These are phyloP conservation scores for Helianthus tuberosus DNA, from an alignment of 129 eudicot species.

Conservation along the genomic window DNA sequence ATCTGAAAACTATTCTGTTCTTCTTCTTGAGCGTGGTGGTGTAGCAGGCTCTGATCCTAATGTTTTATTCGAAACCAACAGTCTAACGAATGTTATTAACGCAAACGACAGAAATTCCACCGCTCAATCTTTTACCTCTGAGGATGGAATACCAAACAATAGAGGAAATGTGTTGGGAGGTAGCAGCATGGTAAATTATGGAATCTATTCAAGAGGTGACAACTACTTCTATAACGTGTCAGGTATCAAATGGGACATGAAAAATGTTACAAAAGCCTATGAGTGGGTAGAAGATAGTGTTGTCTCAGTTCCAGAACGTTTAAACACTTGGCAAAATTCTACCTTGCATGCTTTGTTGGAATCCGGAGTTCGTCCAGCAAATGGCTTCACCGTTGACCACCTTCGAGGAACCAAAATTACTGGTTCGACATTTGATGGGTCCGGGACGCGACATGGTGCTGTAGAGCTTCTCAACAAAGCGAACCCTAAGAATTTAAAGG, in stretches of 20 bases:
- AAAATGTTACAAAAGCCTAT: constrained; percentile 18
- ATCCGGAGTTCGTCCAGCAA: constrained; percentile 25
- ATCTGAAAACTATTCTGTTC: constrained; percentile 40
- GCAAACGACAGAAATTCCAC: constrained; percentile 19
- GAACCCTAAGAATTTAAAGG: constrained; percentile 30
- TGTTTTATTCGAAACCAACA: constrained; percentile 17
- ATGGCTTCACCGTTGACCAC: constrained; percentile 45
- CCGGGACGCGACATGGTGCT: constrained; percentile 48
- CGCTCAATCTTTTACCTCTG: constrained; percentile 30
- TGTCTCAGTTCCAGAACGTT: constrained; percentile 5
- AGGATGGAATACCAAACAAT: constrained; percentile 28
- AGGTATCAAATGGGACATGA: constrained; percentile 29
- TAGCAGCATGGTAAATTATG: constrained; percentile 32
- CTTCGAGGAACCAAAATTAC: constrained; percentile 37
- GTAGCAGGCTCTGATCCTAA: constrained; percentile 24
- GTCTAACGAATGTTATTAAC: background rate
- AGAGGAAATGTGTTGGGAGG: constrained; percentile 37
- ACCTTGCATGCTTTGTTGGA: constrained; percentile 27
- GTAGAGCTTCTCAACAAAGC: constrained; percentile 49
- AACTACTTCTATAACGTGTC: constrained; percentile 21
- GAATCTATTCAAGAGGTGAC: constrained; percentile 35
- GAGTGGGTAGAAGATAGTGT: constrained; percentile 48
- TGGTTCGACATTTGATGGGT: constrained; percentile 42
- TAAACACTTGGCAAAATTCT: constrained; percentile 31
- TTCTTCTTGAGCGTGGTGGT: constrained; percentile 39